Base-by-base conservation (phyloP, 495 filamentous ascomycete genomes). In the Aspergillus sclerotioniger region DNA sequence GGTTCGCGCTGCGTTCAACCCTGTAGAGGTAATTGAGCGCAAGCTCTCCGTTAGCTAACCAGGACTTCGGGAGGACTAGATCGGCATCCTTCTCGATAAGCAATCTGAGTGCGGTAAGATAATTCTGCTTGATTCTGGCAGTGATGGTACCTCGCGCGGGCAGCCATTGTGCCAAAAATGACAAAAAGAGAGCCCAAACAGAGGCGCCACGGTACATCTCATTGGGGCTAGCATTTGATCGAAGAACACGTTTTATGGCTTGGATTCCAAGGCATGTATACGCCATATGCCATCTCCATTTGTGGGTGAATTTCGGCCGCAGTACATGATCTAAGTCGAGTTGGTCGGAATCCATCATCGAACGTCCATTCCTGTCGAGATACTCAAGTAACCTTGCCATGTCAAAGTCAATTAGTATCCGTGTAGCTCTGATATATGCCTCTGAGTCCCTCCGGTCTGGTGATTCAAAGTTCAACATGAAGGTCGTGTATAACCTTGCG, bases 361-460 rank as follows among this genome's bases (percentile, higher is more conserved):
- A n/a, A n/a, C n/a, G n/a, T n/a, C n/a, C n/a, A n/a, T n/a, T n/a
- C n/a, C n/a, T n/a, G n/a, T n/a, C n/a, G n/a, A n/a, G n/a, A n/a
- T n/a, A n/a, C n/a, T n/a, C n/a, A n/a, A n/a, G 28, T 51, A 51
- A 29, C 48, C 48, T 35, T 21, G n/a, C 8, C 48, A 51, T 8
- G 16, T 51, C 48, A 35, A 51, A 51, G 48, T 51, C 48, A 20
- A 51, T 51, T 29, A 51, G 48, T 15, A 51, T n/a, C 3, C 48
- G 17, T n/a, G 48, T 21, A 12, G 48, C 48, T 51, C 48, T 51
- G 48, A 31, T 51, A 21, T 8, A 25, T 51, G 31, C 19, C 5
- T 19, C 4, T 13, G 48, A 31, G 4, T 51, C 48, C 16, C 31
- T 51, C 48, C 48, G 31, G n/a, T 29, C 19, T 10, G 48, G 48